phyloP scores from a whole-genome alignment of 2,329 filamentous ascomycete species.

The Bipolaris sorokiniana region DNA sequence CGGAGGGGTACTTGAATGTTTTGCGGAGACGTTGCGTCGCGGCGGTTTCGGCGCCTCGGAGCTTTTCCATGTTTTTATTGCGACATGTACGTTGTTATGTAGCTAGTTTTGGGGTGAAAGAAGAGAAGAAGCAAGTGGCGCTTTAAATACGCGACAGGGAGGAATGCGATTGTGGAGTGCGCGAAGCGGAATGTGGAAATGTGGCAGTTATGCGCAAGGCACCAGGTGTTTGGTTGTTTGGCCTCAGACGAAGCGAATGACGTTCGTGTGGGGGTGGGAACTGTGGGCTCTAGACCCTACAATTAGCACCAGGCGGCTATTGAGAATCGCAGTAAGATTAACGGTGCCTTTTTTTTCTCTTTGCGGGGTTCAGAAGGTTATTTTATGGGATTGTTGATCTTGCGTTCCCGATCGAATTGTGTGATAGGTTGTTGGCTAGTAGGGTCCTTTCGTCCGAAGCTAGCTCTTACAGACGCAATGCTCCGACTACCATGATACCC shows the following conservation, averaged over 20 bases:
- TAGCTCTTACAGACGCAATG: not conserved
- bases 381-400: not conserved
- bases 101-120: not conserved
- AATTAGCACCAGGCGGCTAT: not conserved
- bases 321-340: not conserved
- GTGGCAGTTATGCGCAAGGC: constrained; percentile 12
- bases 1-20: constrained; percentile 76
- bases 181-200: constrained; percentile 1
- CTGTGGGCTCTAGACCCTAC: constrained; percentile 16
- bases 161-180: not conserved
- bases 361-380: not conserved
- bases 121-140: not conserved
- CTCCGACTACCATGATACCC: not conserved
- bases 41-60: constrained; percentile 11
- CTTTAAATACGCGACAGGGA: not conserved
- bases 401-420: not conserved
- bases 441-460: not conserved
- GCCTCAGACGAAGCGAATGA: constrained; percentile 19
- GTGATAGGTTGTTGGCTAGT: not conserved
- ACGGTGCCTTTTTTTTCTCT: not conserved
- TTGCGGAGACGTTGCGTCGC: constrained; percentile 70
- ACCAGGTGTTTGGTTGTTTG: constrained; percentile 7
- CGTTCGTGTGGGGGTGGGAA: constrained; percentile 17
- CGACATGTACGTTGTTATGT: not conserved
- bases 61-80: constrained; percentile 10